A percentile compares a stretch with the other conserved stretches of the same genome.
phyloP scores from a whole-genome alignment of 345 rosid genomes.

The Corchorus olitorius region DNA sequence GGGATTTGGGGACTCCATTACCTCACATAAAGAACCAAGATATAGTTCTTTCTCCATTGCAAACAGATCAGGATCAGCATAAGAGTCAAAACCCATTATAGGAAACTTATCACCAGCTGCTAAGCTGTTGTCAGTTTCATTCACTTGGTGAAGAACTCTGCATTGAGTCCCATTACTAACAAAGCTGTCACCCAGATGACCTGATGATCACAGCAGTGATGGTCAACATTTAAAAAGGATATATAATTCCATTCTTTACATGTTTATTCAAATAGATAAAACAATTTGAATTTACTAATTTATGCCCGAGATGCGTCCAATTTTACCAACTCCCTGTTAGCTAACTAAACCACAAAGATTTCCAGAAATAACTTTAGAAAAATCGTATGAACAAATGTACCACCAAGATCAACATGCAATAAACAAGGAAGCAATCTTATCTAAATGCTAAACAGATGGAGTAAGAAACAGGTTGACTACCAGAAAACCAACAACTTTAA shows the following conservation, averaged over 20 bases:
- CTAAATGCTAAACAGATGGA: not conserved
- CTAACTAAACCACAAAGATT: not conserved
- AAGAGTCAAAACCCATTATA: constrained; percentile 31
- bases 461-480: not conserved
- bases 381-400: not conserved
- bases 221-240: constrained; percentile 7
- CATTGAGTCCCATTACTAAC: constrained; percentile 38
- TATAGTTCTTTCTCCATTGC: constrained; percentile 57
- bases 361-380: not conserved
- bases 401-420: not conserved
- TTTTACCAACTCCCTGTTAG: not conserved
- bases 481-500: not conserved
- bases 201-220: constrained; percentile 30
- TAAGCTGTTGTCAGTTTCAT: constrained; percentile 47
- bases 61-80: constrained; percentile 47
- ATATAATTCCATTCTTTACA: not conserved
- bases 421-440: not conserved
- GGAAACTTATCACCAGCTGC: constrained; percentile 54
- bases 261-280: not conserved
- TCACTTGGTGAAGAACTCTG: constrained; percentile 42
- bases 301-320: not conserved
- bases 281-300: no score
- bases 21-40: constrained; percentile 54
- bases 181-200: constrained; percentile 16
- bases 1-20: constrained; percentile 36